These are phyloP conservation scores for Globisporangium nunn DNA, from an alignment of 352 stramenopile genomes.

Conservation along the genomic window DNA sequence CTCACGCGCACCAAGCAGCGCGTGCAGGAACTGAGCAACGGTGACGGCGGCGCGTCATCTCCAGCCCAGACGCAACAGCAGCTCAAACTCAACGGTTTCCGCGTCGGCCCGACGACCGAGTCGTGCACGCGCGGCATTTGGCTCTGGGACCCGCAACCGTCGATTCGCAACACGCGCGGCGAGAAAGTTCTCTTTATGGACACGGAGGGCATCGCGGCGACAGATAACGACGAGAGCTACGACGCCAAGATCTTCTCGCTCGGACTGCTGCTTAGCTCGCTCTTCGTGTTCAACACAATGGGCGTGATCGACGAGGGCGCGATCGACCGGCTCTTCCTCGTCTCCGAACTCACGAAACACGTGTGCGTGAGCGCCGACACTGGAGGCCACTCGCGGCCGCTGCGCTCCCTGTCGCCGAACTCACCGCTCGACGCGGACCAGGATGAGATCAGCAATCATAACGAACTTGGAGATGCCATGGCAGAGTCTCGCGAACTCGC, in stretches of 20 bases:
- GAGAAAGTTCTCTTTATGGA: slow-evolving; percentile 78
- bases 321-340: slow-evolving; percentile 79
- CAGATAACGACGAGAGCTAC: slow-evolving; percentile 84
- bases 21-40: slow-evolving; percentile 1
- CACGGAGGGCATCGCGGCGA: slow-evolving; percentile 79
- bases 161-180: slow-evolving; percentile 46
- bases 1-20: slow-evolving; percentile 23
- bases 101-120: slow-evolving; percentile 76
- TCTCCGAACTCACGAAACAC: slow-evolving; percentile 81
- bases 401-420: background rate
- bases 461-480: slow-evolving; percentile 18
- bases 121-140: slow-evolving; percentile 83
- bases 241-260: slow-evolving; percentile 87
- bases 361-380: slow-evolving; percentile 58
- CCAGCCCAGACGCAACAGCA: background rate
- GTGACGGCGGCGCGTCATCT: background rate
- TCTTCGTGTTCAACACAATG: slow-evolving; percentile 87
- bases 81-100: slow-evolving; percentile 29
- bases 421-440: background rate
- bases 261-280: slow-evolving; percentile 66
- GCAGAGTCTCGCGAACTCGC: slow-evolving; percentile 48
- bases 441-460: slow-evolving; percentile 4
- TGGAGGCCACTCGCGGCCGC: slow-evolving; percentile 1
- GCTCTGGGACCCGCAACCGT: slow-evolving; percentile 63
- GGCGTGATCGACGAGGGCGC: slow-evolving; percentile 84